Base-by-base conservation (phyloP, 2,329 filamentous ascomycete species). In the Fusarium tricinctum region DNA sequence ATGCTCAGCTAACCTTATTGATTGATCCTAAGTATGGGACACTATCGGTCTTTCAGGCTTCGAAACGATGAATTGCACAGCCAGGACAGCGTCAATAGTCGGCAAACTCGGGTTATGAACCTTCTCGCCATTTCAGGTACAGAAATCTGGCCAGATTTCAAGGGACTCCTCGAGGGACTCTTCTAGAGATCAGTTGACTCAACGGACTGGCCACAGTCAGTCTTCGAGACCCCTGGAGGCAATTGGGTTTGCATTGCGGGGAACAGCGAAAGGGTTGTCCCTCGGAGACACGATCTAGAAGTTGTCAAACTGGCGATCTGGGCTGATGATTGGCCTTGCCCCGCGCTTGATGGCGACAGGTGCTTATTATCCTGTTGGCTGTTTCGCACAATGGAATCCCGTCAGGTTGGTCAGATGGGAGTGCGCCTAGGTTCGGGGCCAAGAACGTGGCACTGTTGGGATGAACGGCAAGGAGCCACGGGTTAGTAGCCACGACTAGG, bases 171-270 rank as follows among this genome's bases (percentile, higher is more conserved):
- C 10, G 3, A 28, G 23, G 7, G 28, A 33, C 17, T 38, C 30
- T 23, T 26, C 33, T 17, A 45, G 39, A 15, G 35, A 19, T 53
- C 51, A 52, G 43, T 28, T 30, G 30, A 17, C 26, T 35, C n/a
- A 35, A 17, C 12, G 52, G 32, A 38, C 17, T n/a, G 35, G 33
- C 42, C 47, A 40, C 46, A 45, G 44, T 28, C 52, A 69, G 58
- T 57, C 63, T 52, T 43, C 32, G 22, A 58, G 43, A 69, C 66
- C 66, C 67, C 52, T 60, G 49, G 26, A 35, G 71, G 71, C 69
- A 55, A 59, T 51, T 63, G 47, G 57, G 55, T 72, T 71, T 70
- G 22, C 38, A 30, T 68, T 61, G 47, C 42, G 54, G 57, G 47
- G 50, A 60, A 42, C 39, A 46, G 40, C 60, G 46, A 58, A 47